Conservation (phyloP, 129 eudicot species). For the Flaveria bidentis region DNA sequence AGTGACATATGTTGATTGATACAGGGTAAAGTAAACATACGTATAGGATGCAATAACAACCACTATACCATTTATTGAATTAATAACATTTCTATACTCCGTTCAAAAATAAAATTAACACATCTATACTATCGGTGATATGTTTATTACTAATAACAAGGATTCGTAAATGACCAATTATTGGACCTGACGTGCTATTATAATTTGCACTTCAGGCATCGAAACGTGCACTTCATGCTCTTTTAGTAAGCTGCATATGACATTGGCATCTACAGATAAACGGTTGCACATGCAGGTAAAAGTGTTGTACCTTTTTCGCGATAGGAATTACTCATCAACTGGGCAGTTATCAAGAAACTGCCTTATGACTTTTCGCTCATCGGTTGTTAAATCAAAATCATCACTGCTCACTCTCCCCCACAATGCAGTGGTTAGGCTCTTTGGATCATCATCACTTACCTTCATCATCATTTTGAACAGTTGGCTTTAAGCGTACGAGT, state of each 20-base stretch:
- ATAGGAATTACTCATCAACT: conserved; percentile 33
- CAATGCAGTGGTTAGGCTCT: conserved; percentile 52
- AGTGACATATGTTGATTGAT: no score
- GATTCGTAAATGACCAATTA: background rate
- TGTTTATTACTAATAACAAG: background rate
- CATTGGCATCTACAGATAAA: conserved; percentile 11
- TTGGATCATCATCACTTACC: conserved; percentile 65
- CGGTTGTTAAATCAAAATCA: conserved; percentile 62
- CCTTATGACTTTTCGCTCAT: conserved; percentile 54
- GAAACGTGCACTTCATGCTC: background rate
- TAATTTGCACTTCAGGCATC: background rate
- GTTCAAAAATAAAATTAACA: no score
- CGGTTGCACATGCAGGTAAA: conserved; percentile 2
- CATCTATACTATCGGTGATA: background rate
- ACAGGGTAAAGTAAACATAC: no score
- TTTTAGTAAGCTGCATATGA: background rate
- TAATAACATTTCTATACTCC: background rate
- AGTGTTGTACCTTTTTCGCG: background rate
- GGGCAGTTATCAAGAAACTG: conserved; percentile 63
- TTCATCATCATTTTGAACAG: conserved; percentile 32
- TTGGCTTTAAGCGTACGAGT: background rate
- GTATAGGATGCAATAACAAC: no score
- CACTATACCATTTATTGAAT: no score
- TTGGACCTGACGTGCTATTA: background rate
- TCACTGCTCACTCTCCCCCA: conserved; percentile 59